Evolutionary conservation across 1,284 basidiomycete species (phyloP).

Genomic region (Ganoderma leucocontextum): DNA sequence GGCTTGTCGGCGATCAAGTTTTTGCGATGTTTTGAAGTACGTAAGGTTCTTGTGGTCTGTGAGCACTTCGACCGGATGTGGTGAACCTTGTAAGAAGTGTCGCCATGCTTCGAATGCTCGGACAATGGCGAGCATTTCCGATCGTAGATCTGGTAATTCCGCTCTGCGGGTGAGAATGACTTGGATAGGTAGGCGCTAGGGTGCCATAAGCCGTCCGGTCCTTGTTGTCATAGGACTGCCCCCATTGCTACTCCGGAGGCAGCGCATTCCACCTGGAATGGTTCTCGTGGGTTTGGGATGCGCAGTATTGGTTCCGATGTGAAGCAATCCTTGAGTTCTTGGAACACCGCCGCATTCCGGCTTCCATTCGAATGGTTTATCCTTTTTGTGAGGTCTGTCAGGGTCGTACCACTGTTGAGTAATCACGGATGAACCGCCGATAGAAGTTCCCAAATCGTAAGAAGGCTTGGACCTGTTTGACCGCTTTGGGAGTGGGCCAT

Average conservation of each 20-base stretch:
- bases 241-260: conserved; percentile 20
- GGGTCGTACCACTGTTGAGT: conserved; percentile 17
- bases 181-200: conserved; percentile 43
- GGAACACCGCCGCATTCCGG: conserved; percentile 39
- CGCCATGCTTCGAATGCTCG: conserved; percentile 43
- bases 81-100: conserved; percentile 38
- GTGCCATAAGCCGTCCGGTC: conserved; percentile 31
- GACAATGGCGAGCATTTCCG: conserved; percentile 54
- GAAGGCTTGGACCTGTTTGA: conserved; percentile 45
- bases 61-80: conserved; percentile 20
- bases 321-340: conserved; percentile 39
- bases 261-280: conserved; percentile 35
- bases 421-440: conserved; percentile 49
- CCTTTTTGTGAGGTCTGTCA: conserved; percentile 39
- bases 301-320: conserved; percentile 34
- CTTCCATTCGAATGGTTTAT: conserved; percentile 33
- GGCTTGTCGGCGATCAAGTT: conserved; percentile 48
- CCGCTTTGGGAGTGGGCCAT: conserved; percentile 46
- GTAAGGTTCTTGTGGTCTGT: conserved; percentile 54
- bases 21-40: conserved; percentile 46
- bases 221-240: not conserved
- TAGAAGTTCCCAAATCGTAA: conserved; percentile 56
- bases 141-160: conserved; percentile 59
- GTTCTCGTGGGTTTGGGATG: conserved; percentile 27
- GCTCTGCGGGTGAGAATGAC: conserved; percentile 38